A percentile compares a stretch with the other conserved stretches of the same genome.
Evolutionary conservation across 176 grass and related monocot genomes (phyloP).

Genomic region (Oryza officinalis): DNA sequence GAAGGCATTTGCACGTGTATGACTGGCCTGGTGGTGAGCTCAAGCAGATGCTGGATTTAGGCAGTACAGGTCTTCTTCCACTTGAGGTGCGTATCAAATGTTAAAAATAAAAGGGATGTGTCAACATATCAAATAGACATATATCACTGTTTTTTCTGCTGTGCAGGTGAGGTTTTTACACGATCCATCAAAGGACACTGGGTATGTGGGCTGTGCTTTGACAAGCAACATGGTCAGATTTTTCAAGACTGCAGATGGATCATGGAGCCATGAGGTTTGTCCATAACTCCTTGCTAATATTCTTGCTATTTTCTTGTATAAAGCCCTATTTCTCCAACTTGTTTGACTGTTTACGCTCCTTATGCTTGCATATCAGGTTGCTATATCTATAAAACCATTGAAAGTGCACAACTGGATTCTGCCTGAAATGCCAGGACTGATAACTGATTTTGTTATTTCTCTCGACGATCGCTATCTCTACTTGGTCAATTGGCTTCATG

Average conservation of each 20-base stretch:
- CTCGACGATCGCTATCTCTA: constrained; percentile 89
- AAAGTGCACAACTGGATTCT: constrained; percentile 92
- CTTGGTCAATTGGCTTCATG: constrained; percentile 96
- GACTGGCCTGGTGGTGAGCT: constrained; percentile 91
- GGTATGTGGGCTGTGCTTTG: constrained; percentile 84
- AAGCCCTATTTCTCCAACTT: background rate
- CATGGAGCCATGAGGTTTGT: constrained; percentile 89
- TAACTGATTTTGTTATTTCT: constrained; percentile 89
- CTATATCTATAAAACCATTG: constrained; percentile 66
- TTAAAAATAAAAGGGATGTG: background rate
- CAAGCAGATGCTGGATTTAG: constrained; percentile 80
- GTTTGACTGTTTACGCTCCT: background rate
- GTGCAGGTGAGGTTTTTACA: constrained; percentile 92
- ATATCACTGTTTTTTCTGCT: background rate
- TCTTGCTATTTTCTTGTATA: constrained; percentile 20
- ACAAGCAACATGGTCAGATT: constrained; percentile 94
- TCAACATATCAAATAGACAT: background rate
- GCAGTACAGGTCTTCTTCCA: constrained; percentile 69
- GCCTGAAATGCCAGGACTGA: constrained; percentile 94
- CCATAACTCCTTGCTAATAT: background rate
- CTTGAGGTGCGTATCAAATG: constrained; percentile 57
- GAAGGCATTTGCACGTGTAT: constrained; percentile 85
- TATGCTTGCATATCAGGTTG: constrained; percentile 45
- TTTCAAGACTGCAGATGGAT: constrained; percentile 78
- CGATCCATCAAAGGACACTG: constrained; percentile 91